Evolutionary conservation across 1,284 basidiomycete genomes (phyloP).

Genomic region (Erythrobasidium hasegawianum): DNA sequence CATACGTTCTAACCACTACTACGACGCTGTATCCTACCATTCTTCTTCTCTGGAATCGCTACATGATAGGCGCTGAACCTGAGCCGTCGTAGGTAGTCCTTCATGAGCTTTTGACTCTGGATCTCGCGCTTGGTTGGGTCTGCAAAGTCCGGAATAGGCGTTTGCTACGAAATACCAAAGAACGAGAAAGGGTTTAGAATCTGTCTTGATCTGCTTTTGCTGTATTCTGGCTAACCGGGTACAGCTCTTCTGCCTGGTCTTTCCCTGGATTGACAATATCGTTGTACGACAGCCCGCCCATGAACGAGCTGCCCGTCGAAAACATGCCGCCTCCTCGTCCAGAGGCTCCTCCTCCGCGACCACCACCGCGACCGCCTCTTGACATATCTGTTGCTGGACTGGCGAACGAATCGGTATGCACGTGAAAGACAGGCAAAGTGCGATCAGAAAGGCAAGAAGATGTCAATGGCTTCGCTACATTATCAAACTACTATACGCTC

Average conservation of each 20-base stretch:
- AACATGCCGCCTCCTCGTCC: constrained; percentile 30
- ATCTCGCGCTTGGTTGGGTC: constrained; percentile 18
- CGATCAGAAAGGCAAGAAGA: too few species aligned
- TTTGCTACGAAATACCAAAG: constrained; percentile 1
- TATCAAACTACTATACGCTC: too few species aligned
- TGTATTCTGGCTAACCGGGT: constrained; percentile 2
- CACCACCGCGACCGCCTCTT: constrained; percentile 21
- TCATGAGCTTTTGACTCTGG: constrained; percentile 25
- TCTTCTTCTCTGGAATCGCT: constrained; percentile 16
- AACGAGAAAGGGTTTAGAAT: neutral
- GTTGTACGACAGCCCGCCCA: constrained; percentile 31
- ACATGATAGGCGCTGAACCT: constrained; percentile 27
- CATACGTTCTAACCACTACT: neutral
- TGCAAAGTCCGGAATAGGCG: constrained; percentile 11
- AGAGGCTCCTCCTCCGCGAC: constrained; percentile 24
- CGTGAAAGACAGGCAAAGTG: too few species aligned
- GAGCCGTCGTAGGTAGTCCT: constrained; percentile 15
- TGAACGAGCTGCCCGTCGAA: constrained; percentile 19
- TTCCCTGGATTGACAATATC: constrained; percentile 15
- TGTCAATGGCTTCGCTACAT: too few species aligned
- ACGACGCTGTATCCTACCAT: constrained; percentile 10
- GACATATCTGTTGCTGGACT: constrained; percentile 3
- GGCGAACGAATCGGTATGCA: neutral
- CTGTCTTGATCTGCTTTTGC: neutral
- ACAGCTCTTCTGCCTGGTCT: constrained; percentile 15